Conservation (phyloP, 208 protist genomes). For the Leishmania gerbilli region DNA sequence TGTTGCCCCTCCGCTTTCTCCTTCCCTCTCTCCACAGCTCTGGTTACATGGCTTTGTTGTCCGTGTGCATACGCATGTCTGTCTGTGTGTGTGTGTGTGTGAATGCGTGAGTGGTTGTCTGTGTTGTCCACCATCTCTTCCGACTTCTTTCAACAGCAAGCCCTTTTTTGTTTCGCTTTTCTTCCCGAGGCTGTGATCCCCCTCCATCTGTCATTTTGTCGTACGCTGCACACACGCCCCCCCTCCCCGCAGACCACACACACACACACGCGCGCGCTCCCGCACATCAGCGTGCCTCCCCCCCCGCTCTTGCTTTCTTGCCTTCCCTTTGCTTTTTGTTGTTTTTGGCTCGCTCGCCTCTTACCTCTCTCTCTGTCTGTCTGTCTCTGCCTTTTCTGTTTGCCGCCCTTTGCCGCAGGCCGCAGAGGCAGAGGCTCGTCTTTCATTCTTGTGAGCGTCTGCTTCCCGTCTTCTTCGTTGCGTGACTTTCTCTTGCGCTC, state of each 20-base stretch:
- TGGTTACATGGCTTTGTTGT: background rate
- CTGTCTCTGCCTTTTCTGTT: background rate
- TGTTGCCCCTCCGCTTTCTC: background rate
- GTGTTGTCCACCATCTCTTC: background rate
- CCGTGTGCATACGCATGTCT: background rate
- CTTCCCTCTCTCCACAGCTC: background rate
- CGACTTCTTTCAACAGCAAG: background rate
- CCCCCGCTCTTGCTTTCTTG: background rate
- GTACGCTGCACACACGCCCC: background rate
- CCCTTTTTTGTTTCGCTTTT: background rate
- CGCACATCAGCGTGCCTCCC: background rate
- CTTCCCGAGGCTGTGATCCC: background rate
- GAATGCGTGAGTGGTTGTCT: background rate
- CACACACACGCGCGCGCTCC: background rate
- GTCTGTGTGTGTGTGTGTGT: slow-evolving; percentile 1
- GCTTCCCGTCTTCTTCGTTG: background rate
- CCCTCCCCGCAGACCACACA: background rate
- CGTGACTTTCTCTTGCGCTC: background rate
- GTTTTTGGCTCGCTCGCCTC: background rate
- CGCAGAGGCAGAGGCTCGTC: background rate
- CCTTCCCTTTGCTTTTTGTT: background rate
- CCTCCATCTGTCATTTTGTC: background rate
- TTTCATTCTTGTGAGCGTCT: background rate
- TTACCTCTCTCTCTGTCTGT: too few relatives aligned
- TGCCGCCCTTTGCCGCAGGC: background rate